phyloP scores from a whole-genome alignment of 2,329 filamentous ascomycete genomes.

The Verticillium klebahnii region DNA sequence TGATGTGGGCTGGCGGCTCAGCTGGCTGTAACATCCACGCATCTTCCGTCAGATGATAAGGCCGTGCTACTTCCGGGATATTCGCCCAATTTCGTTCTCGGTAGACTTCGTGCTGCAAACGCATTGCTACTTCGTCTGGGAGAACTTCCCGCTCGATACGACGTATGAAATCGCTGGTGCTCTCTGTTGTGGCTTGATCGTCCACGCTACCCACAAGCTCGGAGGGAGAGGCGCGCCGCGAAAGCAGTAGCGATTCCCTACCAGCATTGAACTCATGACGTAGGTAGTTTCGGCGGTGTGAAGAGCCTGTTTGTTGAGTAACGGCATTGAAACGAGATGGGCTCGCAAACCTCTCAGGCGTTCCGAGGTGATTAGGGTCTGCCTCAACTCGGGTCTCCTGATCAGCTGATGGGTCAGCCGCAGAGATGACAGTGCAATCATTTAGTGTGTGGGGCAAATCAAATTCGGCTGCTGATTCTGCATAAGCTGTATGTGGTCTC shows the following conservation, averaged over 20 bases:
- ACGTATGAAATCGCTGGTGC: slow-evolving; percentile 26
- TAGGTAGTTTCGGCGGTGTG: not conserved
- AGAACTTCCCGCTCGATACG: slow-evolving; percentile 26
- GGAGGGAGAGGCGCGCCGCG: not conserved
- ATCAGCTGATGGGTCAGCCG: not conserved
- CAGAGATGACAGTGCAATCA: not conserved
- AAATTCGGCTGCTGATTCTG: not conserved
- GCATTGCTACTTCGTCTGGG: not conserved
- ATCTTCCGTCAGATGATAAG: not conserved
- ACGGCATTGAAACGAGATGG: no score
- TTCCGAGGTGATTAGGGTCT: no score
- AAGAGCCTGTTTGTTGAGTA: no score
- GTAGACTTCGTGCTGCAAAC: not conserved
- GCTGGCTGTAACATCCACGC: not conserved
- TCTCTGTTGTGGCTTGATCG: slow-evolving; percentile 11
- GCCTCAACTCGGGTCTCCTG: not conserved
- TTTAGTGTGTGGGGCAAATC: not conserved
- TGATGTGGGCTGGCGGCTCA: not conserved
- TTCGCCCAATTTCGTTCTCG: not conserved
- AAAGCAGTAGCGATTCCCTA: not conserved
- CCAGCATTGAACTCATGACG: not conserved
- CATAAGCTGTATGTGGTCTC: not conserved
- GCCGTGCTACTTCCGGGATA: not conserved
- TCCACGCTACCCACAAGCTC: not conserved
- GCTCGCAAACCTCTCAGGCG: no score